Base-by-base conservation (phyloP, 192 early-diverging fungal species). In the Podila minutissima region DNA sequence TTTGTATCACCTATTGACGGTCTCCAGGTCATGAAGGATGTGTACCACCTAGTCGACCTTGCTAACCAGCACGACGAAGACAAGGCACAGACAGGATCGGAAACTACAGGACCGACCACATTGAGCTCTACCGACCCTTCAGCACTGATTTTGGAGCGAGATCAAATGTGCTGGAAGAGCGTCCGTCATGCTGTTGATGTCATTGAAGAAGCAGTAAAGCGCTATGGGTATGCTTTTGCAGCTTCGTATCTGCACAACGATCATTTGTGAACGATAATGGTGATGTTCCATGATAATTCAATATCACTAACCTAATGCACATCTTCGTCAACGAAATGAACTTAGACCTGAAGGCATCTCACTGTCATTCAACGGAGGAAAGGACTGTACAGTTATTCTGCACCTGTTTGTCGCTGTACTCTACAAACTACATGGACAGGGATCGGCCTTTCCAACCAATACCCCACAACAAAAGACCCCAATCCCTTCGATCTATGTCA, bases 291-390 rank as follows among this genome's bases (percentile, higher is more conserved):
- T 32, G 12, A 46, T 11, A 4, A 3, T 17, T 15, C 13, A 46
- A 17, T 46, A 3, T 46, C 41, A 46, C 41, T 46, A 46, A 46
- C 15, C 0, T 46, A 46, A 17, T 13, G 4, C 41, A 17, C 41
- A 15, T 46, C 12, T 46, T 46, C 41, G 38, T 41, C 11, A 3
- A 46, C 15, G 41, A 10, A 10, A 46, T 46, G 11, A 4, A 0
- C 65, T 9, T 86, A 96, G 94, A 49, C 74, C 85, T 22, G 81
- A 88, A 0, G 84, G 85, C 8, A 60, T 97, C 13, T 90, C 93
- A 7, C 83, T 99, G 50, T 93, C 92, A 61, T 99, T 98, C 71
- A 99, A 99, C 74, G 97, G 97, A 11, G 97, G 97, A 20, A 99
- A 99, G 82, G 97, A 99, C 78, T 98, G 97, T 83, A 97, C 97